These are phyloP conservation scores for Gossypium davidsonii DNA, from an alignment of 441 rosid genomes.

Conservation along the genomic window DNA sequence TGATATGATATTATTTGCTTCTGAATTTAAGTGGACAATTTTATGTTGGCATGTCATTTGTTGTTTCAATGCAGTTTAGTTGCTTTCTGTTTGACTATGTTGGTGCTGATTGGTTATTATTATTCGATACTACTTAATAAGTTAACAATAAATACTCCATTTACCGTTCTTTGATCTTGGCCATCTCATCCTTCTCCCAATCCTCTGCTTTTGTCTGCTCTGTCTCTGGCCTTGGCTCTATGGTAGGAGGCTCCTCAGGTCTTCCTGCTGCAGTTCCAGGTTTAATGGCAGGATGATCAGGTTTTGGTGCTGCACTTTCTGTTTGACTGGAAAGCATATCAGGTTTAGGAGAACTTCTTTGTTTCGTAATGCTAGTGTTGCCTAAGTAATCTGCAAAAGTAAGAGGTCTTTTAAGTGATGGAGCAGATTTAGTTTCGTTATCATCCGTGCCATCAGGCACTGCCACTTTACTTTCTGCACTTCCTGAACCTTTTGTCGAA, in stretches of 20 bases:
- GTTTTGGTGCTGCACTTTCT: slow-evolving; percentile 19
- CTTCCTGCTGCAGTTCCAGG: slow-evolving; percentile 22
- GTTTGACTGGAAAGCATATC: slow-evolving; percentile 8
- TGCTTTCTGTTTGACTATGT: not conserved
- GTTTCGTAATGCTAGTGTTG: slow-evolving; percentile 1
- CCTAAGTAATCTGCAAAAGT: slow-evolving; percentile 19
- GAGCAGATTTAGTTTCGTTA: slow-evolving; percentile 13
- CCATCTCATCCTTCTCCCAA: slow-evolving; percentile 54
- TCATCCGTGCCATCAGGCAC: slow-evolving; percentile 21
- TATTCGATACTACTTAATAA: not conserved
- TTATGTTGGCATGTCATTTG: not conserved
- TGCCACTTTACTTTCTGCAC: slow-evolving; percentile 12
- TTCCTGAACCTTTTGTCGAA: slow-evolving; percentile 21
- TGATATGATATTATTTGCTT: not conserved
- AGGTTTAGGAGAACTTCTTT: slow-evolving; percentile 14
- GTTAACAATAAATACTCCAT: not conserved
- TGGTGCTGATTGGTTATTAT: not conserved
- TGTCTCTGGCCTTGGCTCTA: slow-evolving; percentile 22
- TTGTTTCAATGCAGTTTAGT: not conserved
- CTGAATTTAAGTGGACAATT: not conserved
- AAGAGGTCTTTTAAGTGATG: slow-evolving; percentile 21
- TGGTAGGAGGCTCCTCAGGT: slow-evolving; percentile 15
- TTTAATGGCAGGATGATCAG: slow-evolving; percentile 15
- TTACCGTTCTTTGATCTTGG: slow-evolving; percentile 44
- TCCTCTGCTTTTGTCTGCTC: slow-evolving; percentile 38